These are phyloP conservation scores for Cyamopsis tetragonoloba DNA, from an alignment of 306 rosid genomes.

Conservation along the genomic window DNA sequence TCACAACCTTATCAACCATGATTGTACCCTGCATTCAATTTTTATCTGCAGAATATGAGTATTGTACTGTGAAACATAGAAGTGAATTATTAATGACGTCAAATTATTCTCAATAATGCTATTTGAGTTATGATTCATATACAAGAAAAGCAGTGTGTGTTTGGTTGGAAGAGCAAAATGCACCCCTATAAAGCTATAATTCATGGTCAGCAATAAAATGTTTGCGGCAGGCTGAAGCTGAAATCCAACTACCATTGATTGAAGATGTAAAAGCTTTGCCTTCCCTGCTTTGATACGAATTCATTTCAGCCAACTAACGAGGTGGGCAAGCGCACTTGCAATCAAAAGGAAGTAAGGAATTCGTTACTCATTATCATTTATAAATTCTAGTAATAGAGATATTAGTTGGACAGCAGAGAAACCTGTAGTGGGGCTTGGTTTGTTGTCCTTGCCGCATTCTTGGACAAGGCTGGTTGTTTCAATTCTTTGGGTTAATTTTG, in stretches of 20 bases:
- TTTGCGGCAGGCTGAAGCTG: background rate
- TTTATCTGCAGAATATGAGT: background rate
- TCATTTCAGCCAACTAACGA: constrained; percentile 3
- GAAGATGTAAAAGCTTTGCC: constrained; percentile 10
- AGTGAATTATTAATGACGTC: background rate
- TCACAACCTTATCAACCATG: background rate
- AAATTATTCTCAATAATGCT: background rate
- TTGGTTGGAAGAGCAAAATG: background rate
- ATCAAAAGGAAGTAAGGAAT: background rate
- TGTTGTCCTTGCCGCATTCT: background rate
- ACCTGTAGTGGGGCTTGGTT: constrained; percentile 11
- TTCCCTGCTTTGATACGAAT: background rate
- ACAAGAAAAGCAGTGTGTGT: background rate
- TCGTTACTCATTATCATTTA: background rate
- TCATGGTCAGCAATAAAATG: background rate
- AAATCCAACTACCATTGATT: constrained; percentile 8
- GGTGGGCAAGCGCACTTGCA: background rate
- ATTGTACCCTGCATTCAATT: constrained; percentile 12
- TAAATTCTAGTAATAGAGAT: background rate
- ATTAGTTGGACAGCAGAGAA: background rate
- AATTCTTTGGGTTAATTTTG: background rate
- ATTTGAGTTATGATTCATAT: background rate
- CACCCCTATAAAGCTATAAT: background rate
- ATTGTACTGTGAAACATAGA: background rate
- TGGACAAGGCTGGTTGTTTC: background rate